Evolutionary conservation across 768 basidiomycete genomes (phyloP), one percentile per base, ranked within the genome.

Genomic region (Mycena sanguinolenta): DNA sequence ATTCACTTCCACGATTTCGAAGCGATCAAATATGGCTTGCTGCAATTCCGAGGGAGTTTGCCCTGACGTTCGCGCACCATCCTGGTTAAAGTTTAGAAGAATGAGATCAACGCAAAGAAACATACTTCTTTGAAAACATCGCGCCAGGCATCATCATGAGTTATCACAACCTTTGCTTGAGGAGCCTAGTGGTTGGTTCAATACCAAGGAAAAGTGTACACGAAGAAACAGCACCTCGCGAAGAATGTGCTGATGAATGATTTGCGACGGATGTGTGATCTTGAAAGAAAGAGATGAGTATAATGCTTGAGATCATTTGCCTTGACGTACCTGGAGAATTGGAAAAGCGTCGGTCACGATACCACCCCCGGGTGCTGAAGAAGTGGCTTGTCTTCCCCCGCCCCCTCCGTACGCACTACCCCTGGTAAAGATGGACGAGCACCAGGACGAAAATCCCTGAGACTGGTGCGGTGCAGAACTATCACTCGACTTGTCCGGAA

Each of bases 121-220:
- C 42, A 4, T 50, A 62, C 60, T 12, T 62, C 60, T 7, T 19
- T 19, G 23, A 65, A 30, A 23, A 65, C 25, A 55, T 57, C 42
- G 21, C 60, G 27, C 67, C 67, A 69, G 32, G 63, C 61, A 50
- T 69, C 67, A 10, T 69, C 67, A 17, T 69, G 67, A 1, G 34
- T 69, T 62, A 67, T 61, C 32, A 61, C 59, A 19, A 67, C 66
- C 23, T 39, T 52, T 19, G 53, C 30, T 0, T 60, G n/a, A n/a
- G n/a, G 54, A 21, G 16, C 21, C 67, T 69, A 21, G 23, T 25
- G n/a, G 3, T 34, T 9, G 27, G 39, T n/a, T n/a, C n/a, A n/a
- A n/a, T n/a, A n/a, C 17, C n/a, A 13, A 46, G 44, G 3, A 34
- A 21, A 34, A 21, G 23, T n/a, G n/a, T n/a, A n/a, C 32, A 5